phyloP scores from a whole-genome alignment of 768 basidiomycete species.

The Psilocybe sp. region DNA sequence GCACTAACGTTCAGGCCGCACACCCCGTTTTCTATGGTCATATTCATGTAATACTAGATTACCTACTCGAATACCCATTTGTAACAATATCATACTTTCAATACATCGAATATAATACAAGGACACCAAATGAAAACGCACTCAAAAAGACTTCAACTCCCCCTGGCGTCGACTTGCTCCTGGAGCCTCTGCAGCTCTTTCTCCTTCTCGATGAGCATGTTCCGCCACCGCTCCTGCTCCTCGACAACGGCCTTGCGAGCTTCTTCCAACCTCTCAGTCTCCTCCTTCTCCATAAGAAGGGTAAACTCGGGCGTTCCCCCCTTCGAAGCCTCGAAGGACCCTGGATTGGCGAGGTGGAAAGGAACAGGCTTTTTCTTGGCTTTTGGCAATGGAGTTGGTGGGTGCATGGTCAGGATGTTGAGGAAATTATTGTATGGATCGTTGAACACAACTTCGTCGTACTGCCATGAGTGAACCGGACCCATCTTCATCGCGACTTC shows the following conservation, averaged over 20 bases:
- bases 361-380: conserved; percentile 60
- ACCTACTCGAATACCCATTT: no score
- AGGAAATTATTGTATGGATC: conserved; percentile 91
- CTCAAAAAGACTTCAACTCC: background rate
- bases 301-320: conserved; percentile 83
- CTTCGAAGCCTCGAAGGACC: conserved; percentile 63
- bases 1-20: no score
- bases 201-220: conserved; percentile 72
- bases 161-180: conserved; percentile 41
- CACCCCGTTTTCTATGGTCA: no score
- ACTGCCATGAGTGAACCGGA: conserved; percentile 96
- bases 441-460: conserved; percentile 95
- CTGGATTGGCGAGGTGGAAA: conserved; percentile 65
- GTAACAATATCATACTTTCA: background rate
- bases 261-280: conserved; percentile 74
- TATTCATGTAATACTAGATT: no score
- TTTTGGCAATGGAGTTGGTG: conserved; percentile 80
- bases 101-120: conserved; percentile 3
- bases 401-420: conserved; percentile 72
- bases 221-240: conserved; percentile 75
- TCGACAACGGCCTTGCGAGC: conserved; percentile 67
- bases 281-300: conserved; percentile 81
- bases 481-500: conserved; percentile 65
- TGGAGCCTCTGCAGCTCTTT: conserved; percentile 74
- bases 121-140: background rate